Evolutionary conservation across 495 filamentous ascomycete species (phyloP), one percentile per base, ranked within the genome.

Genomic region (Neurospora sp.): DNA sequence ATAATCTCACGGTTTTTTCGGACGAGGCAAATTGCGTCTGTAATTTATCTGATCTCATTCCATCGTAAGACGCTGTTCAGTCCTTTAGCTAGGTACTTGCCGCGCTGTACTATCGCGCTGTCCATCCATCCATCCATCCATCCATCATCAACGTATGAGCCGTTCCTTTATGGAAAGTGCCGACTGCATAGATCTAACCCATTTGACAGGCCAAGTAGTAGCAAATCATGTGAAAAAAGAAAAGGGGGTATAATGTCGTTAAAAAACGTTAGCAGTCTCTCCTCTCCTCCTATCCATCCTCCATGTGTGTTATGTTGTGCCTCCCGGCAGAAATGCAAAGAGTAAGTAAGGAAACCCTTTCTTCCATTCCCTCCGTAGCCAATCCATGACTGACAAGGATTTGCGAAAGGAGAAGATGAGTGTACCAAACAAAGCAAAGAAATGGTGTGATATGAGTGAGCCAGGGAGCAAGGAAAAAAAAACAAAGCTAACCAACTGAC

Each of bases 231-330:
- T 48, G 31, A 79, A 73, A 71, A 70, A 39, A 73, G 76, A 79
- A 73, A 78, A 76, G 70, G 73, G 73, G 75, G 74, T 66, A 66
- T 66, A 66, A 66, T 66, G 14, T 66, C 53, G 53, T 66, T 37
- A 35, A 66, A 61, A 61, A 66, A 35, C 53, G 53, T 37, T 66
- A 66, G 53, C 53, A 66, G 6, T 66, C 53, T 61, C 44, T 66
- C 53, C 53, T 61, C 53, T 7, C 27, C 27, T 66, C 53, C 7
- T 7, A 35, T 66, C 31, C 22, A 3, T 35, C 53, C 53, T 35
- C 53, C 53, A 66, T 59, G 48, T 59, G 48, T 59, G 44, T 8
- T 48, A 59, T 66, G 14, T 66, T 35, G 20, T 46, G 18, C 46
- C 10, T 31, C 27, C 53, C 14, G 5, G 27, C 31, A 37, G 7